A percentile compares a stretch with the other conserved stretches of the same genome.
phyloP scores from a whole-genome alignment of 257 asterid genomes.

The Solanum chmielewskii region DNA sequence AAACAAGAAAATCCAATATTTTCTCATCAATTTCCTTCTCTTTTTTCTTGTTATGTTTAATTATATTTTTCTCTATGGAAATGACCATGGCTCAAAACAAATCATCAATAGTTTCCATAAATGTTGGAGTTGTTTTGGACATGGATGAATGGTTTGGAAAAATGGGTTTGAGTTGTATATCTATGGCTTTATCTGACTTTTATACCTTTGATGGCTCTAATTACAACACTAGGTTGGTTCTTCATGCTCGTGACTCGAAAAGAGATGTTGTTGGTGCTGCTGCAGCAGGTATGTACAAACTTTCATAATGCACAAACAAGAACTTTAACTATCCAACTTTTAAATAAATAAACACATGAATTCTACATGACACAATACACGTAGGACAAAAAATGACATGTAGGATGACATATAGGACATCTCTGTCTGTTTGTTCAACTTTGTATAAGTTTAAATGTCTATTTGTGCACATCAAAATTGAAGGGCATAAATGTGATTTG shows the following conservation, averaged over 20 bases:
- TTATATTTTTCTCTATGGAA: neutral
- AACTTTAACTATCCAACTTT: too few species aligned
- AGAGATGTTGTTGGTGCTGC: constrained; percentile 32
- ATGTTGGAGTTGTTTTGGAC: constrained; percentile 41
- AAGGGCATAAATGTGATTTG: too few species aligned
- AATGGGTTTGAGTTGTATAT: constrained; percentile 31
- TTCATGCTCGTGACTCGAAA: constrained; percentile 21
- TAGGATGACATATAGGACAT: too few species aligned
- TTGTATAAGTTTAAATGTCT: too few species aligned
- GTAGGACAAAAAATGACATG: too few species aligned
- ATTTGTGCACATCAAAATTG: too few species aligned
- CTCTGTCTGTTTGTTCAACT: too few species aligned
- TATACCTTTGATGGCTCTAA: constrained; percentile 7
- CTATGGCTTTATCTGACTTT: constrained; percentile 39
- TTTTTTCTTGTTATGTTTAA: neutral
- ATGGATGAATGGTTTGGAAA: constrained; percentile 18
- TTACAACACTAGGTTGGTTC: constrained; percentile 25
- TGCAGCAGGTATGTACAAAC: constrained; percentile 24
- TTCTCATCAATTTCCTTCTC: neutral
- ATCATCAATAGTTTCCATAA: constrained; percentile 2
- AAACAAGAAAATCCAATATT: neutral
- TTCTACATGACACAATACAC: too few species aligned
- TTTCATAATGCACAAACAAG: too few species aligned
- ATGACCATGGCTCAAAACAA: constrained; percentile 6
- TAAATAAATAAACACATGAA: too few species aligned